Conservation (phyloP, 73 alveolate genomes). For the Diophrys appendiculata region DNA sequence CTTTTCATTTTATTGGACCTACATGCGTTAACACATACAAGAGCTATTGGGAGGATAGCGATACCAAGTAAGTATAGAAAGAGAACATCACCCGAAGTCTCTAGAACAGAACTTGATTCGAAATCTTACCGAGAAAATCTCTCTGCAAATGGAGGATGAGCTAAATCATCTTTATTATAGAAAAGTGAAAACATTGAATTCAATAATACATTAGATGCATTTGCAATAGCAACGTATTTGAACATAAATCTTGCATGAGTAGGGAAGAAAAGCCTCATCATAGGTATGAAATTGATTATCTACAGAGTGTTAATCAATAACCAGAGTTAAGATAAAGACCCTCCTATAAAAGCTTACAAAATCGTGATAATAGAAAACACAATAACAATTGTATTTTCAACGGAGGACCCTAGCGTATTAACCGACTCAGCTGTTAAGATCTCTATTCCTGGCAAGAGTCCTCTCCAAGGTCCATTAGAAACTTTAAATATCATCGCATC, state of each 20-base stretch:
- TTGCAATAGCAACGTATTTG: neutral
- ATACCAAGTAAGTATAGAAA: neutral
- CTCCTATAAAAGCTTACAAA: neutral
- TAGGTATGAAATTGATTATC: neutral
- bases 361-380: neutral
- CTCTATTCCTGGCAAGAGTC: neutral
- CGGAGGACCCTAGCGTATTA: neutral
- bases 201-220: neutral
- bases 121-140: neutral
- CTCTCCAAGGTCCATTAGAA: neutral
- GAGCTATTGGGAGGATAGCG: neutral
- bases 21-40: neutral
- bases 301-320: neutral
- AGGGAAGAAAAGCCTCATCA: neutral
- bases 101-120: neutral
- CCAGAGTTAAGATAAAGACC: neutral
- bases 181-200: neutral
- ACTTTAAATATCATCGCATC: neutral
- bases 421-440: neutral
- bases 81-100: neutral
- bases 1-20: neutral
- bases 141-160: neutral
- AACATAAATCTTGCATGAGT: neutral
- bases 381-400: neutral
- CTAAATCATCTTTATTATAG: neutral